Base-by-base conservation (phyloP, 73 alveolate genomes). In the Breviolum minutum region DNA sequence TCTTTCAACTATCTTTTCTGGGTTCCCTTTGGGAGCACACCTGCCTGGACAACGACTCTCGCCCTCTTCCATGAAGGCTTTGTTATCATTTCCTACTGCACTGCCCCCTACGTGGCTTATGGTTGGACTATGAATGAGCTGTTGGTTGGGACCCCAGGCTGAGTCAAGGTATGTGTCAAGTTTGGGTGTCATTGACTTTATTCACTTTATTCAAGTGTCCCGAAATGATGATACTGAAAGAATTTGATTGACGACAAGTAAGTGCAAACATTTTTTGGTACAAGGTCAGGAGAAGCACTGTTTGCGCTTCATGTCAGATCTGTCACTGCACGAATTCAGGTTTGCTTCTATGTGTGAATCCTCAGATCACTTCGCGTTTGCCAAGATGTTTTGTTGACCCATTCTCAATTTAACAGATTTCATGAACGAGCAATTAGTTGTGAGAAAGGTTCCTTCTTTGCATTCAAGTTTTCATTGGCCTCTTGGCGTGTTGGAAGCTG, bases 101-200 rank as follows among this genome's bases (percentile, higher is more conserved):
- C 90, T 24, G 89, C 98, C 14, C 98, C 98, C 48, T 92, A 92
- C 54, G 98, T 92, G 48, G 98, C 98, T 64, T 92, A 92, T 27
- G 90, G 71, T 62, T 92, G 98, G 98, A 74, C 98, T 17, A 1
- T 6, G 68, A 66, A 92, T 68, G 89, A 92, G 98, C 98, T 92
- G 64, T 64, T 92, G 90, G 98, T 63, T 32, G 14, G 81, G 80
- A 30, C 66, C 61, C 88, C 16, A 0, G 84, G 70, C 2, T 13
- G 73, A 48, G 40, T 7, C 40, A 48, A 22, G 2, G 74, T 17
- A 66, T 13, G 17, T 68, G 77, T 68, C 24, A 14, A 26, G 86
- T 2, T 6, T 24, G 32, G 86, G 20, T 40, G n/a, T 77, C 61
- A 20, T 16, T 19, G 30, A 76, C 19, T 76, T 26, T 6, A 10